Conservation (phyloP, 2,329 filamentous ascomycete genomes). For the Hypoxylon sp. region DNA sequence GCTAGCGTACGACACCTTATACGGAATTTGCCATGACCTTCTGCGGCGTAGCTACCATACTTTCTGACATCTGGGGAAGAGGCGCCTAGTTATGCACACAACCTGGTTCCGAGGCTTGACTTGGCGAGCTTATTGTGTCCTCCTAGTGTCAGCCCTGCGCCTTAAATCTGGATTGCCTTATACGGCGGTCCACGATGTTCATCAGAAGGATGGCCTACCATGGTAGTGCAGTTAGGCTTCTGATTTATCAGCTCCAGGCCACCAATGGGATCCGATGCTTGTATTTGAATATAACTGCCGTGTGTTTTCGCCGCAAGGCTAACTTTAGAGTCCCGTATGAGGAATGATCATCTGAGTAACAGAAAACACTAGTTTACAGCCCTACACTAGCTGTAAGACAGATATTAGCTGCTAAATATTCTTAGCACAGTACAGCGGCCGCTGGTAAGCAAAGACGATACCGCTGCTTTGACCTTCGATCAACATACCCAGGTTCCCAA, state of each 20-base stretch:
- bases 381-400: neutral
- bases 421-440: conserved; percentile 1
- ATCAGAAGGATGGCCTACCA: neutral
- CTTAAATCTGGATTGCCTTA: conserved; percentile 7
- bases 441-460: neutral
- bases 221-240: neutral
- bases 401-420: conserved; percentile 2
- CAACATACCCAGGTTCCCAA: neutral
- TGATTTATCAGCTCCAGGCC: neutral
- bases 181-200: neutral
- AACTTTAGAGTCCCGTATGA: neutral
- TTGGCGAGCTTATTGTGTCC: conserved; percentile 11
- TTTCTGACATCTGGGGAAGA: conserved; percentile 22
- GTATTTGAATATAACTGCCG: conserved; percentile 1
- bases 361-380: neutral
- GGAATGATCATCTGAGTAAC: neutral
- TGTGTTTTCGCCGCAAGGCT: conserved; percentile 10
- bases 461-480: neutral
- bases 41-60: conserved; percentile 28
- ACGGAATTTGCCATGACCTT: conserved; percentile 9
- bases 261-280: neutral
- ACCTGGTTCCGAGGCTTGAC: neutral
- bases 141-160: conserved; percentile 16
- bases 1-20: conserved; percentile 17
- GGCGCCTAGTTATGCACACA: neutral